These are phyloP conservation scores for Aureobasidium zeae DNA, from an alignment of 2,329 filamentous ascomycete species.

Conservation along the genomic window DNA sequence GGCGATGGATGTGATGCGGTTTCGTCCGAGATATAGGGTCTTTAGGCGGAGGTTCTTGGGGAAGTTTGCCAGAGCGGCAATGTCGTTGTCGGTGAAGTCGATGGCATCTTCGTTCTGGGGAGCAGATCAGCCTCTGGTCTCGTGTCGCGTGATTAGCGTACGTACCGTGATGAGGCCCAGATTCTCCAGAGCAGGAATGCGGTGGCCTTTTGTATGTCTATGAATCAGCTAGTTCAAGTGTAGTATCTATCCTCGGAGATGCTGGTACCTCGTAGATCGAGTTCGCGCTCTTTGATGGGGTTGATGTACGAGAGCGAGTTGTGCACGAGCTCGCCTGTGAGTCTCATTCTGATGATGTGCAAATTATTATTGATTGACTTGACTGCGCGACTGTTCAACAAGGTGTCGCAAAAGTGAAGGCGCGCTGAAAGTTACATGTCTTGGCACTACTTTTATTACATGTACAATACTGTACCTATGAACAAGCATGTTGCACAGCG, in stretches of 20 bases:
- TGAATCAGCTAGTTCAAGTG: slow-evolving; percentile 49
- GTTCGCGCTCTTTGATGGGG: slow-evolving; percentile 94
- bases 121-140: slow-evolving; percentile 1
- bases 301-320: slow-evolving; percentile 96
- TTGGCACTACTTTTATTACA: background rate
- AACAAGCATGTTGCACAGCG: too few species aligned
- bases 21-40: slow-evolving; percentile 80
- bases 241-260: slow-evolving; percentile 81
- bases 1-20: slow-evolving; percentile 77
- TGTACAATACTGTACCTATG: too few species aligned
- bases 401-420: background rate
- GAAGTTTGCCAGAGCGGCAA: slow-evolving; percentile 81
- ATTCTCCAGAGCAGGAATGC: slow-evolving; percentile 96
- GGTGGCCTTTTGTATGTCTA: slow-evolving; percentile 63
- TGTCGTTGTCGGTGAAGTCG: slow-evolving; percentile 98
- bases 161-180: slow-evolving; percentile 84
- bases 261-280: slow-evolving; percentile 94
- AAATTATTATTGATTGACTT: background rate
- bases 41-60: slow-evolving; percentile 80
- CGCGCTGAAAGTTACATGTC: background rate
- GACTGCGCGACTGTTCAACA: background rate
- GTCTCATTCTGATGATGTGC: slow-evolving; percentile 57
- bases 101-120: slow-evolving; percentile 83
- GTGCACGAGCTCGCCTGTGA: slow-evolving; percentile 90
- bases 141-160: slow-evolving; percentile 22